A percentile compares a stretch with the other conserved stretches of the same genome.
Conservation (phyloP, 768 basidiomycete genomes). For the Hypholoma fasciculare region DNA sequence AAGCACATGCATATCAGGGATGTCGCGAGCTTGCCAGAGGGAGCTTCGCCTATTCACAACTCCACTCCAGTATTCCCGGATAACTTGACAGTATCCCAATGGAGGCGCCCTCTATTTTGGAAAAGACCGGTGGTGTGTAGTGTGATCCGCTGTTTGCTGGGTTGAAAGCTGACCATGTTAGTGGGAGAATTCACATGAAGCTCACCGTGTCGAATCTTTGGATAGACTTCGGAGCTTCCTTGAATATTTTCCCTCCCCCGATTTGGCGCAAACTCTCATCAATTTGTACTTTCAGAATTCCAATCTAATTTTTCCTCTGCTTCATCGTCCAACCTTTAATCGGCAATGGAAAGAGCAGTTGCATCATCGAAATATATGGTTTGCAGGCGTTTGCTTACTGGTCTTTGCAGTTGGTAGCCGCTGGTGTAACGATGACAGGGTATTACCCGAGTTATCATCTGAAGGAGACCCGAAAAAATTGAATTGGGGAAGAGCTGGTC, state of each 20-base stretch:
- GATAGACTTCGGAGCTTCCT: conserved; percentile 33
- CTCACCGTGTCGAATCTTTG: conserved; percentile 31
- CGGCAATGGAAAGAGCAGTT: conserved; percentile 55
- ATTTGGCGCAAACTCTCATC: conserved; percentile 60
- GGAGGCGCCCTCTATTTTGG: conserved; percentile 56
- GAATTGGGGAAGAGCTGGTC: conserved; percentile 48
- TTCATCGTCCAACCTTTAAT: conserved; percentile 73
- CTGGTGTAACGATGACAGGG: conserved; percentile 63
- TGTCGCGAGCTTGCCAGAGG: conserved; percentile 5
- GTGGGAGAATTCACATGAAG: conserved; percentile 65
- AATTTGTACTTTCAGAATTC: conserved; percentile 65
- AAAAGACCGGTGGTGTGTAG: conserved; percentile 50
- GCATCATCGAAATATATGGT: conserved; percentile 57
- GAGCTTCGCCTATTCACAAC: conserved; percentile 6
- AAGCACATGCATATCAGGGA: conserved; percentile 51
- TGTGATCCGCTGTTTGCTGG: background rate
- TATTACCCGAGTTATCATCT: conserved; percentile 35
- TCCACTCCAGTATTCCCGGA: conserved; percentile 15
- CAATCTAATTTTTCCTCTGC: conserved; percentile 62
- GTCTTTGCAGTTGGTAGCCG: conserved; percentile 72
- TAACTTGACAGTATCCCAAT: conserved; percentile 19
- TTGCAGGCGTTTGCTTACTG: conserved; percentile 57
- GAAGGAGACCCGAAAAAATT: conserved; percentile 22
- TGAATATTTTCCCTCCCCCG: conserved; percentile 58
- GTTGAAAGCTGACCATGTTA: conserved; percentile 20